A percentile compares a stretch with the other conserved stretches of the same genome.
Conservation (phyloP, 305 asterid genomes). For the Euphrasia arctica region DNA sequence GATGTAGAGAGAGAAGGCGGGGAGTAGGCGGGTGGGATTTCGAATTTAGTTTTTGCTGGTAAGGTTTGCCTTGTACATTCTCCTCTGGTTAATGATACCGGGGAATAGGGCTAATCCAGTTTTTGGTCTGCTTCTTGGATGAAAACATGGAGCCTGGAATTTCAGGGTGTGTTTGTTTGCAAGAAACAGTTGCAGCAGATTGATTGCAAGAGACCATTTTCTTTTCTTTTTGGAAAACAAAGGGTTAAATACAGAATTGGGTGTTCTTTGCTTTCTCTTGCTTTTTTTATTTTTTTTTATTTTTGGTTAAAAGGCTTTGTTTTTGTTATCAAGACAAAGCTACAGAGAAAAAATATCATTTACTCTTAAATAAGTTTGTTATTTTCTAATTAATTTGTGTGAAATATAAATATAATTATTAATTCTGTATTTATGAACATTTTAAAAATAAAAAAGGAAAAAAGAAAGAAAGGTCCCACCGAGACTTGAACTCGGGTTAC, state of each 20-base stretch:
- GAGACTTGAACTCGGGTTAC: conserved; percentile 40
- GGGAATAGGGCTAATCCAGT: background rate
- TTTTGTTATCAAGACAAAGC: too few species aligned
- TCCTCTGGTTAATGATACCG: too few species aligned
- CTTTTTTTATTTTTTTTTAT: too few species aligned
- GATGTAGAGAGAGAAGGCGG: background rate
- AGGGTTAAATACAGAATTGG: background rate
- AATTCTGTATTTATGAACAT: too few species aligned
- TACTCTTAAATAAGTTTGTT: too few species aligned
- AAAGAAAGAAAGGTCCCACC: conserved; percentile 33
- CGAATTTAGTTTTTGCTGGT: background rate
- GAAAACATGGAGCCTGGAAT: background rate
- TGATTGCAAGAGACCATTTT: background rate
- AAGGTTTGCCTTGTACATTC: background rate
- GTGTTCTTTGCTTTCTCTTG: background rate
- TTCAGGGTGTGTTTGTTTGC: background rate
- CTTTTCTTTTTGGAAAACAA: background rate
- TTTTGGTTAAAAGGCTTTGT: too few species aligned
- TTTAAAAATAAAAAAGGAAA: background rate
- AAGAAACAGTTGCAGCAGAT: background rate
- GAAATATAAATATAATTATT: too few species aligned
- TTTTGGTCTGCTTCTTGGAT: background rate
- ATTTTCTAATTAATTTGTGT: too few species aligned
- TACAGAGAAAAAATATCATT: too few species aligned
- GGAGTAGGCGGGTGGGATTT: background rate